phyloP scores from a whole-genome alignment of 2,329 filamentous ascomycete genomes.

The Diaporthe sp. region DNA sequence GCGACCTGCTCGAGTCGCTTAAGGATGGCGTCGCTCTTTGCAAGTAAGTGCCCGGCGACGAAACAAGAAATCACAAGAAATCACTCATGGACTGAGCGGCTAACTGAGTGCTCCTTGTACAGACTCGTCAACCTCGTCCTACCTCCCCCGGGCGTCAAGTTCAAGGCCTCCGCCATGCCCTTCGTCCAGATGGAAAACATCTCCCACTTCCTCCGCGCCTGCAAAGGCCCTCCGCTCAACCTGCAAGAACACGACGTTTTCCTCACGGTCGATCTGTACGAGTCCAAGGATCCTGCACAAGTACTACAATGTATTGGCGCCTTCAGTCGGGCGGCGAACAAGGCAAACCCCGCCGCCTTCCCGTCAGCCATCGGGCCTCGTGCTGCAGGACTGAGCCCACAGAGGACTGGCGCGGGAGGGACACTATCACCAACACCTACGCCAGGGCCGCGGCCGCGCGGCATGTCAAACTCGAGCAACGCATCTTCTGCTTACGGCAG shows the following conservation, averaged over 20 bases:
- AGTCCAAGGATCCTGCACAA: conserved; percentile 95
- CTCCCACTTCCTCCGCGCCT: conserved; percentile 91
- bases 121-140: conserved; percentile 86
- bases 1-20: conserved; percentile 85
- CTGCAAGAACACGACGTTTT: conserved; percentile 96
- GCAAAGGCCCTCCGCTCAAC: conserved; percentile 85
- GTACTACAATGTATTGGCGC: conserved; percentile 92
- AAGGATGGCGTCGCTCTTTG: conserved; percentile 94
- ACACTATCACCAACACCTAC: conserved; percentile 60
- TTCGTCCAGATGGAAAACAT: conserved; percentile 99
- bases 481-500: conserved; percentile 63
- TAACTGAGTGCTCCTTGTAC: conserved; percentile 28
- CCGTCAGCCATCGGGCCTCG: conserved; percentile 82
- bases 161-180: conserved; percentile 93
- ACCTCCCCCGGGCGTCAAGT: conserved; percentile 84
- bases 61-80: background rate
- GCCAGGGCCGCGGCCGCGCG: conserved; percentile 58
- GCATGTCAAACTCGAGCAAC: conserved; percentile 70
- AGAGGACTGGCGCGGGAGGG: conserved; percentile 66
- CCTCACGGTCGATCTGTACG: conserved; percentile 95
- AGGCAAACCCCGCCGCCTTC: conserved; percentile 79
- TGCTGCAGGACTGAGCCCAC: conserved; percentile 72
- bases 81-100: background rate
- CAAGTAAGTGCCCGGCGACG: conserved; percentile 71
- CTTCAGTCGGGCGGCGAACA: conserved; percentile 89